Conservation (phyloP, 129 eudicot genomes). For the Artemisia annua region DNA sequence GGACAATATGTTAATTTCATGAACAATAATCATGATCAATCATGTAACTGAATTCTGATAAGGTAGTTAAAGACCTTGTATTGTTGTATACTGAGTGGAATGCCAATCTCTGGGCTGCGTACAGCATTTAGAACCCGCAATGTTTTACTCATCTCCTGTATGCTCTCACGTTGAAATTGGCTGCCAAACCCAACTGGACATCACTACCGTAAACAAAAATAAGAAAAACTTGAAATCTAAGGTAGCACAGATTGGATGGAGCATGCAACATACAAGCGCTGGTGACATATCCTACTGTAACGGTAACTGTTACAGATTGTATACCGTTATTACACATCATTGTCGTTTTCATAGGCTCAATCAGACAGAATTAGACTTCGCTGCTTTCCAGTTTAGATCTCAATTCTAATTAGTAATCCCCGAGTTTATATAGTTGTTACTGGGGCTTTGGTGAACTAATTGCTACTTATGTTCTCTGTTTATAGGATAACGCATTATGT, state of each 20-base stretch:
- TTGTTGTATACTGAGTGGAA: conserved; percentile 93
- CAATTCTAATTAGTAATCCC: conserved; percentile 4
- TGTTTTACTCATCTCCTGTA: conserved; percentile 88
- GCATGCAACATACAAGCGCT: conserved; percentile 7
- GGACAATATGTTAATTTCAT: not conserved
- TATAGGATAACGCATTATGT: not conserved
- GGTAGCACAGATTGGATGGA: conserved; percentile 11
- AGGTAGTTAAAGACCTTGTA: conserved; percentile 59
- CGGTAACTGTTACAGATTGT: conserved; percentile 7
- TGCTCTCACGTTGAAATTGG: conserved; percentile 87
- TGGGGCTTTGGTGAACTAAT: conserved; percentile 4
- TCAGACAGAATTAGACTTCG: not conserved
- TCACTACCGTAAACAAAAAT: conserved; percentile 73
- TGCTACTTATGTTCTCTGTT: conserved; percentile 1
- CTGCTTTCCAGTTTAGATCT: conserved; percentile 10
- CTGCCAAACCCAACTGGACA: conserved; percentile 99
- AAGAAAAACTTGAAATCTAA: conserved; percentile 40
- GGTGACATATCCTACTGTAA: not conserved
- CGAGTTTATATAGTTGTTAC: not conserved
- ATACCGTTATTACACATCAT: not conserved
- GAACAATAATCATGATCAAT: conserved; percentile 6
- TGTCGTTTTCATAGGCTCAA: not conserved
- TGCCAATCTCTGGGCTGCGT: conserved; percentile 79
- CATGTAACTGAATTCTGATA: conserved; percentile 21
- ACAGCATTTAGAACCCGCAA: conserved; percentile 94